Evolutionary conservation across 495 filamentous ascomycete genomes (phyloP), one percentile per base, ranked within the genome.

Genomic region (Annulohypoxylon maeteangense): DNA sequence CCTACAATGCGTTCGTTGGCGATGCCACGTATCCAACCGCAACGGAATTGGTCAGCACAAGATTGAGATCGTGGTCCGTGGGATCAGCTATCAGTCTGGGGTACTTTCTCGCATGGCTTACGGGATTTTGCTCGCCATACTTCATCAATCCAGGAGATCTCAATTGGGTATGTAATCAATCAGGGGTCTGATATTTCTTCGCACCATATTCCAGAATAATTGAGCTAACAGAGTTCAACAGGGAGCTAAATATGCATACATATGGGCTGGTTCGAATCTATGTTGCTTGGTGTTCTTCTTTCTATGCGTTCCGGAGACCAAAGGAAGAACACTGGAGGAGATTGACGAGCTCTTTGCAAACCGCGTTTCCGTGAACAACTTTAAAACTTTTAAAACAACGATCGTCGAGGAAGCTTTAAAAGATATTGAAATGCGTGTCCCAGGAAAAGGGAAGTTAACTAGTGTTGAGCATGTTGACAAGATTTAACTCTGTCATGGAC

Each of bases 281-380:
- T 64, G 77, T 11, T 81, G 85, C 48, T 76, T 84, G 25, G 67
- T 85, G 0, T 88, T 83, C 75, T 80, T 82, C 4, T 87, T 80
- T 59, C 76, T 88, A 29, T 81, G 75, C 23, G 57, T 81, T 7
- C 82, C 82, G 0, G 82, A 85, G 73, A 78, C 88, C 0, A 87
- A 84, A 62, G 88, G 87, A 0, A 80, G 85, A 23, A 88, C 84
- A 0, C 79, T 90, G 27, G 85, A 87, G 70, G 86, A 89, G 62
- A 85, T 89, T 76, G 87, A 89, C 36, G 80, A 82, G 44, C 67
- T 82, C 31, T 82, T 85, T 47, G 73, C 75, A n/a, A 78, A 79
- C 23, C 68, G 73, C 2, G 79, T 84, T 4, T 67, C 74, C 3
- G 80, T 80, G 23, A 67, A 80, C 25, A 78, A 81, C 42, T 83